phyloP scores from a whole-genome alignment of 2,329 filamentous ascomycete species.

The Colletotrichum zoysiae region DNA sequence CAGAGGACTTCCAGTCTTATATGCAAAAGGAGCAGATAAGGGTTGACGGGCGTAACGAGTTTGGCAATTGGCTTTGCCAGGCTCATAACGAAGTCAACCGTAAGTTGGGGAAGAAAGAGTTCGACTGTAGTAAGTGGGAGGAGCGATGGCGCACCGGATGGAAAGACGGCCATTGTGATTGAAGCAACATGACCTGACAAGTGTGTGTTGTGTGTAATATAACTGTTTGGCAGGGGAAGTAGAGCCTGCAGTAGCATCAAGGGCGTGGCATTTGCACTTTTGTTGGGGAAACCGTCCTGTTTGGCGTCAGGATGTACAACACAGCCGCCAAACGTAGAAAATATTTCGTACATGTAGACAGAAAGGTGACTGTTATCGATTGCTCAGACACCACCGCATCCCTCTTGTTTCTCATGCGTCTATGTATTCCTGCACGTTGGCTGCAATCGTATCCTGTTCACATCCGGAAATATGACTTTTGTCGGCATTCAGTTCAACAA shows the following conservation, averaged over 20 bases:
- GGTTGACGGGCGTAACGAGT: conserved; percentile 72
- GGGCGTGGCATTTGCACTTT: neutral
- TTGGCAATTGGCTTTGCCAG: conserved; percentile 86
- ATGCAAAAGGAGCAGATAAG: conserved; percentile 78
- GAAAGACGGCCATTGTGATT: conserved; percentile 76
- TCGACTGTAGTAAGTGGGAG: conserved; percentile 92
- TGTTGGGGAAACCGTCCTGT: neutral
- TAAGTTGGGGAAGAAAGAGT: conserved; percentile 90
- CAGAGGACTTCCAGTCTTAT: conserved; percentile 89
- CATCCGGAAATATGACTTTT: neutral
- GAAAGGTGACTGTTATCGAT: neutral
- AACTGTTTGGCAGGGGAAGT: neutral
- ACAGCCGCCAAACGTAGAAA: neutral
- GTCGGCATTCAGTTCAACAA: neutral
- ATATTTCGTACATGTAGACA: conserved; percentile 3
- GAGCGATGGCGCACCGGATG: conserved; percentile 95
- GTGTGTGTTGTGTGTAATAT: neutral
- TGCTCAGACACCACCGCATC: neutral
- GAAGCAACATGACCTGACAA: neutral
- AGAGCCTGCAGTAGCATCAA: neutral
- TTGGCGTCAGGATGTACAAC: neutral
- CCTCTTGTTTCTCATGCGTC: neutral
- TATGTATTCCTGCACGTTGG: neutral
- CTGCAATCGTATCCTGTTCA: neutral
- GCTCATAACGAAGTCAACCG: conserved; percentile 89